Base-by-base conservation (phyloP, 371 early-diverging fungal species). In the Apophysomyces trapeziformis region DNA sequence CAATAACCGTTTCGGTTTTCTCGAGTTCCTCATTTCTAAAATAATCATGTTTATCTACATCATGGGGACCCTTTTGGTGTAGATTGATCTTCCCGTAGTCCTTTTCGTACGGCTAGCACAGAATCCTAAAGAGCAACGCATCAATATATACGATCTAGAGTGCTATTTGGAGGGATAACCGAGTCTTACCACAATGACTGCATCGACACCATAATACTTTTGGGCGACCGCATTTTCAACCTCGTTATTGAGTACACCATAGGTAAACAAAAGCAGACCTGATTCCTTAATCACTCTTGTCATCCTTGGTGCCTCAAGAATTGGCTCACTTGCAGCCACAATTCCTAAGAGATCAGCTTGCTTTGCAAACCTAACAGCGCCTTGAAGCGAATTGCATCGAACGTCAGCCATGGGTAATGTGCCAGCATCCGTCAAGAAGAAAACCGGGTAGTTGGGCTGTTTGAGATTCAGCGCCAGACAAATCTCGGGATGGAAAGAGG, bases 401-500 rank as follows among this genome's bases (percentile, higher is more conserved):
- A 84, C 79, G 72, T 98, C 96, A 1, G 89, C 89, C 82, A 92
- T 87, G 5, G 78, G 82, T 1, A 85, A 67, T 14, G 87, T 87
- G 38, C 97, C 97, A 32, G 90, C 94, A 66, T 94, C 93, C 0
- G 97, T 95, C 70, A 98, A 79, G 80, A 97, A 94, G 73, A 96
- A 93, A 9, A 97, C 93, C 0, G 97, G 97, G 61, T 90, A 89
- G 65, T 88, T 89, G 54, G 89, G 87, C 67, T 90, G 90, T 75
- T 98, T 98, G 68, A 93, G 76, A 36, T 89, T 91, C 37, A 96
- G 78, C 61, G 95, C 77, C 61, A 92, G 77, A 67, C 93, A 94
- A 43, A 91, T 87, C 57, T 97, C 97, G 0, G 98, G 96, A 74
- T 97, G 96, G 79, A 98, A 98, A 7, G 94, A 92, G 0, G 96